A percentile compares a stretch with the other conserved stretches of the same genome.
phyloP scores from a whole-genome alignment of 225 moss, liverwort and hornwort genomes.

The Marchantia paleacea region DNA sequence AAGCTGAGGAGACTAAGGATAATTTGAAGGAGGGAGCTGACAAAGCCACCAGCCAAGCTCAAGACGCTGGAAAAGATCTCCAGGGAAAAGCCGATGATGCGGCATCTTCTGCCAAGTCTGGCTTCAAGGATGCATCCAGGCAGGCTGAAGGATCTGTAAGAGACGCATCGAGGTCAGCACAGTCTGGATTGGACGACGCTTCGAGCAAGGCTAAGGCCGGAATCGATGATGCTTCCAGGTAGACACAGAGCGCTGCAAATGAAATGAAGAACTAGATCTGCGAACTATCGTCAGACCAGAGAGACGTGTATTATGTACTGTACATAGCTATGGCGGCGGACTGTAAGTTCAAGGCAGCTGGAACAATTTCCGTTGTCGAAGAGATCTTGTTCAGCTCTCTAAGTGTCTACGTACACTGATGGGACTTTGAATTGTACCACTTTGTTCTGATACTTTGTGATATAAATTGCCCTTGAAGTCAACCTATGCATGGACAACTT shows the following conservation, averaged over 20 bases:
- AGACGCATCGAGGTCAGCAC: background rate
- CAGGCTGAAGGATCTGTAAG: background rate
- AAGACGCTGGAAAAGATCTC: background rate
- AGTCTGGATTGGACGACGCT: conserved; percentile 1
- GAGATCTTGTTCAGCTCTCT: too few relatives aligned
- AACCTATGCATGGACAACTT: too few relatives aligned
- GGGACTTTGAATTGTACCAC: too few relatives aligned
- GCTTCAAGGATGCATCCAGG: background rate
- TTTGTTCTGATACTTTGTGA: too few relatives aligned
- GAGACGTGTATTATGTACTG: too few relatives aligned
- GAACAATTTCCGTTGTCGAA: too few relatives aligned
- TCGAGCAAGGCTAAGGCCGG: background rate
- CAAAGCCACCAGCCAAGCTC: background rate
- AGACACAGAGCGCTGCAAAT: background rate
- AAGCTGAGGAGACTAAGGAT: background rate
- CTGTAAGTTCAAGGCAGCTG: too few relatives aligned
- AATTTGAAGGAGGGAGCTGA: background rate
- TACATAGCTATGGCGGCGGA: too few relatives aligned
- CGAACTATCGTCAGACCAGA: too few relatives aligned
- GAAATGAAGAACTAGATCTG: background rate
- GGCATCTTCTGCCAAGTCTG: conserved; percentile 4
- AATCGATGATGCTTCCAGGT: background rate
- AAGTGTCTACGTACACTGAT: too few relatives aligned
- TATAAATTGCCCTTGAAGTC: too few relatives aligned
- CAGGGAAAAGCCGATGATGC: conserved; percentile 11